Evolutionary conservation across 164 flowering plant species (phyloP).

Genomic region (Annona cherimola): DNA sequence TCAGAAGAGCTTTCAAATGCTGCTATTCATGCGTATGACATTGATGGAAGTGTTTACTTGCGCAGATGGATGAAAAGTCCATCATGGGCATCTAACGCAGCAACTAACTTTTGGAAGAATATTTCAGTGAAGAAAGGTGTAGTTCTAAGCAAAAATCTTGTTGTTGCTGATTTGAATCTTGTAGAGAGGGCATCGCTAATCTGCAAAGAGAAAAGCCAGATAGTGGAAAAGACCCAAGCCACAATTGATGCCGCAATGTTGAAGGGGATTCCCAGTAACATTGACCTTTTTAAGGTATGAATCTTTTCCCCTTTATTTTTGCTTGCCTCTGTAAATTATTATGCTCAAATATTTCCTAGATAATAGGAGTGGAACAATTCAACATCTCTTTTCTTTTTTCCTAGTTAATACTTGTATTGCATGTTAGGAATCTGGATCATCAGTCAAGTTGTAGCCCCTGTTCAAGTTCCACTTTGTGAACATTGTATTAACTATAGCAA

Average conservation of each 20-base stretch:
- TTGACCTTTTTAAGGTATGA: slow-evolving; percentile 83
- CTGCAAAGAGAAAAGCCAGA: slow-evolving; percentile 53
- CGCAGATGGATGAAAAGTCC: slow-evolving; percentile 81
- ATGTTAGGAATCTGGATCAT: neutral
- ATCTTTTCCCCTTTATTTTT: neutral
- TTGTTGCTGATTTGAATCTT: slow-evolving; percentile 60
- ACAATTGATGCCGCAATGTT: slow-evolving; percentile 95
- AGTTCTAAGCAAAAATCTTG: slow-evolving; percentile 67
- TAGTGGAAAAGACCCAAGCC: slow-evolving; percentile 83
- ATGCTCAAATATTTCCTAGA: neutral
- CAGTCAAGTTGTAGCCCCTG: neutral
- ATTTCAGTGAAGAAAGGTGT: slow-evolving; percentile 46
- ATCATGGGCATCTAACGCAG: slow-evolving; percentile 69
- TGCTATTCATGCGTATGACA: slow-evolving; percentile 49
- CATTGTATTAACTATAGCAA: neutral
- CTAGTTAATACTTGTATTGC: neutral
- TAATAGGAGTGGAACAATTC: neutral
- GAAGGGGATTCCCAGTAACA: slow-evolving; percentile 92
- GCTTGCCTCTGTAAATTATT: neutral
- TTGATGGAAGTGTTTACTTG: slow-evolving; percentile 92
- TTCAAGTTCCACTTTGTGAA: neutral
- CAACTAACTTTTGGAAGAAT: slow-evolving; percentile 73
- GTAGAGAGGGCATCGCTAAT: slow-evolving; percentile 61
- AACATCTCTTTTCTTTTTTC: neutral
- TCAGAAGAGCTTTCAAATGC: slow-evolving; percentile 31